Evolutionary conservation across 1,284 basidiomycete genomes (phyloP).

Genomic region (Naganishia albida): DNA sequence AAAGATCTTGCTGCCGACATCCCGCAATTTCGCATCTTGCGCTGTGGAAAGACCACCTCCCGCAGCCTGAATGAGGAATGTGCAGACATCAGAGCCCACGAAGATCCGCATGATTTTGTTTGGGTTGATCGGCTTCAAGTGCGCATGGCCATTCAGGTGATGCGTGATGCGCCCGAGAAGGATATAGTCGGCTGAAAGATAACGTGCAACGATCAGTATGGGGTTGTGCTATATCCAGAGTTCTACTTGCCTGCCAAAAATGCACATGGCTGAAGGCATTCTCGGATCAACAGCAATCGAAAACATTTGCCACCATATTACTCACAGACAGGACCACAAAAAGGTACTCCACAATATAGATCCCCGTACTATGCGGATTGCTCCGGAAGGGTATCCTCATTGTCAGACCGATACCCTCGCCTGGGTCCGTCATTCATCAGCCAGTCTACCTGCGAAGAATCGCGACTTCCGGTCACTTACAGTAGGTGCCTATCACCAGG

Average conservation of each 20-base stretch:
- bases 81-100: conserved; percentile 54
- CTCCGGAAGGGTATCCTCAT: conserved; percentile 54
- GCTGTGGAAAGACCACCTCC: conserved; percentile 54
- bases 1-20: conserved; percentile 60
- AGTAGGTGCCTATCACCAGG: conserved; percentile 67
- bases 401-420: conserved; percentile 45
- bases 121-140: conserved; percentile 55
- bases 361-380: conserved; percentile 45
- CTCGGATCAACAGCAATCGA: background rate
- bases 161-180: conserved; percentile 65
- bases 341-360: conserved; percentile 65
- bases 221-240: background rate
- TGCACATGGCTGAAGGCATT: conserved; percentile 62
- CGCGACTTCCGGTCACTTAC: conserved; percentile 42
- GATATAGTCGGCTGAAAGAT: conserved; percentile 61
- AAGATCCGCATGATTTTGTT: conserved; percentile 35
- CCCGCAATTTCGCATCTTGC: conserved; percentile 39
- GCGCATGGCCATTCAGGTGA: conserved; percentile 58
- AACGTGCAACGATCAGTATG: background rate
- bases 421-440: background rate
- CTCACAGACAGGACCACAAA: conserved; percentile 67
- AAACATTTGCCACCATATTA: conserved; percentile 20
- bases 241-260: conserved; percentile 60
- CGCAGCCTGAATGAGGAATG: conserved; percentile 66
- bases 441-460: background rate